These are phyloP conservation scores for Cyclotella cryptica DNA, from an alignment of 108 stramenopile genomes.

Conservation along the genomic window DNA sequence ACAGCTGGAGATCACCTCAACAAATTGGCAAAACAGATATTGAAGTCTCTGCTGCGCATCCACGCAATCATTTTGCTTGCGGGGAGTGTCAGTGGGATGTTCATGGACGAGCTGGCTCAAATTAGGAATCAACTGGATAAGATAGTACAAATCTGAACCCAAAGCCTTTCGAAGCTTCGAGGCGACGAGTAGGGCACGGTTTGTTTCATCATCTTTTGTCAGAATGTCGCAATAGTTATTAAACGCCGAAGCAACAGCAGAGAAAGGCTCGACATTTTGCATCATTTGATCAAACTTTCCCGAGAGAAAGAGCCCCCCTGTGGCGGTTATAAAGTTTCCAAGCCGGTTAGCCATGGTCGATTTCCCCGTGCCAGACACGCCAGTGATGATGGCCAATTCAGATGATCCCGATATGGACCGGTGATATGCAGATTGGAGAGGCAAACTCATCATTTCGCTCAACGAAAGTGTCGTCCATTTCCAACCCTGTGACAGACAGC, in stretches of 20 bases:
- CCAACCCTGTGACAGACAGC: too few relatives aligned
- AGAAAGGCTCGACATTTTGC: conserved; percentile 16
- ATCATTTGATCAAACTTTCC: conserved; percentile 29
- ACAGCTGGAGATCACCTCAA: conserved; percentile 15
- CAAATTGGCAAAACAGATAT: conserved; percentile 22
- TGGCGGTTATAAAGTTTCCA: background rate
- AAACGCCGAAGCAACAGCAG: conserved; percentile 22
- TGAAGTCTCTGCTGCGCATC: conserved; percentile 24
- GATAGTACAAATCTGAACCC: conserved; percentile 10
- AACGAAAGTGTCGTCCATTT: too few relatives aligned
- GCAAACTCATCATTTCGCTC: too few relatives aligned
- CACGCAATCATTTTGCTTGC: conserved; percentile 1
- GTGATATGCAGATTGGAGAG: too few relatives aligned
- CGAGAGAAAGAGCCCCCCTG: conserved; percentile 26
- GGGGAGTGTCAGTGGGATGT: background rate
- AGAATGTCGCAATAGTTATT: conserved; percentile 18
- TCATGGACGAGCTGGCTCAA: conserved; percentile 2
- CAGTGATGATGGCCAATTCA: too few relatives aligned
- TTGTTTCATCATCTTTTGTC: background rate
- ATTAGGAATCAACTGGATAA: conserved; percentile 16
- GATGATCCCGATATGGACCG: too few relatives aligned
- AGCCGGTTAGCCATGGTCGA: conserved; percentile 1
- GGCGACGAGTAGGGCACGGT: background rate
- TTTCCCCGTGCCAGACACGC: too few relatives aligned
- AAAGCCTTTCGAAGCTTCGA: background rate